Conservation (phyloP, 176 grass and related monocot genomes). For the sorghum (Sorghum bicolor) region Sorghum_bicolor_NCBIv3 NC_012870.2:12348001-12348500, state of each 20-base stretch:
- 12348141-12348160: conserved; percentile 13
- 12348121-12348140: conserved; percentile 44
- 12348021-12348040: background rate
- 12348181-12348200: conserved; percentile 27
- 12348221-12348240: conserved; percentile 43
- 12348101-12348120: conserved; percentile 17
- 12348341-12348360: background rate
- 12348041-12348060: background rate
- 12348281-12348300: background rate
- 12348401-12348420: background rate
- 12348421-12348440: background rate
- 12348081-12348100: background rate
- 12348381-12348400: background rate
- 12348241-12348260: conserved; percentile 23
- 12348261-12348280: conserved; percentile 12
- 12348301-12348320: background rate
- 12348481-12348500: background rate
- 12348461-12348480: background rate
- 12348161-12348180: conserved; percentile 34
- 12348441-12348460: background rate
- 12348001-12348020: conserved; percentile 12
- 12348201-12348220: conserved; percentile 32
- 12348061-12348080: background rate
- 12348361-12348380: background rate
- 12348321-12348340: background rate